phyloP scores from a whole-genome alignment of 2,329 filamentous ascomycete genomes.

The Microdochium paspali region DNA sequence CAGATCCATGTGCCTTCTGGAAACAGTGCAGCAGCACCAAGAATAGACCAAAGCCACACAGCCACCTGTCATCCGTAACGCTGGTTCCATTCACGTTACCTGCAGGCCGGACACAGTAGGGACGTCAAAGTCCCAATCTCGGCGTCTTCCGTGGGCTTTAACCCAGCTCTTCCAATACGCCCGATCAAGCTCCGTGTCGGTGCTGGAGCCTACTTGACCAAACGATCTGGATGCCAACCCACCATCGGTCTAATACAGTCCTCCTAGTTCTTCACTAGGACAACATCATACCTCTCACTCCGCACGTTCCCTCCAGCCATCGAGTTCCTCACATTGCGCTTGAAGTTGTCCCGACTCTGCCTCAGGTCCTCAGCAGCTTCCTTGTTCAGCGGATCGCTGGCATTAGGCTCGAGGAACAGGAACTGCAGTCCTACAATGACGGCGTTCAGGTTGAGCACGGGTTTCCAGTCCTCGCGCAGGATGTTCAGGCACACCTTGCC shows the following conservation, averaged over 20 bases:
- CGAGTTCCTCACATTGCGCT: slow-evolving; percentile 74
- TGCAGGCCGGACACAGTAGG: too few relatives aligned
- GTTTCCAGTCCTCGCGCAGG: slow-evolving; percentile 96
- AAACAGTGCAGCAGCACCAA: too few relatives aligned
- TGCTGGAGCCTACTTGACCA: too few relatives aligned
- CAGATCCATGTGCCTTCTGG: too few relatives aligned
- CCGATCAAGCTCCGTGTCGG: too few relatives aligned
- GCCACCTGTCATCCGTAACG: too few relatives aligned
- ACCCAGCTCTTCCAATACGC: neutral
- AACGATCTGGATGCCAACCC: neutral
- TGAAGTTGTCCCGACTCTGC: slow-evolving; percentile 77
- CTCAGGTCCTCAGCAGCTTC: slow-evolving; percentile 91
- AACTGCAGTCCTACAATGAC: slow-evolving; percentile 94
- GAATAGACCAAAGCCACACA: too few relatives aligned
- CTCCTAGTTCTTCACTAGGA: slow-evolving; percentile 41
- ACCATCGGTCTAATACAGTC: neutral
- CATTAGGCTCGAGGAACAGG: slow-evolving; percentile 94
- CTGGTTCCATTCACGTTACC: too few relatives aligned
- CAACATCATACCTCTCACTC: slow-evolving; percentile 66
- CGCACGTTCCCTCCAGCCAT: slow-evolving; percentile 76
- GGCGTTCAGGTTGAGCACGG: slow-evolving; percentile 90
- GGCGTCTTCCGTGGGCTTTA: too few relatives aligned
- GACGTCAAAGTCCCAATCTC: too few relatives aligned
- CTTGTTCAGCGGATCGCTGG: slow-evolving; percentile 95
- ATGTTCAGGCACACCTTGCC: slow-evolving; percentile 99